A percentile compares a stretch with the other conserved stretches of the same genome.
Conservation (phyloP, 371 early-diverging fungal species). For the Syncephalastrum contaminatum region DNA sequence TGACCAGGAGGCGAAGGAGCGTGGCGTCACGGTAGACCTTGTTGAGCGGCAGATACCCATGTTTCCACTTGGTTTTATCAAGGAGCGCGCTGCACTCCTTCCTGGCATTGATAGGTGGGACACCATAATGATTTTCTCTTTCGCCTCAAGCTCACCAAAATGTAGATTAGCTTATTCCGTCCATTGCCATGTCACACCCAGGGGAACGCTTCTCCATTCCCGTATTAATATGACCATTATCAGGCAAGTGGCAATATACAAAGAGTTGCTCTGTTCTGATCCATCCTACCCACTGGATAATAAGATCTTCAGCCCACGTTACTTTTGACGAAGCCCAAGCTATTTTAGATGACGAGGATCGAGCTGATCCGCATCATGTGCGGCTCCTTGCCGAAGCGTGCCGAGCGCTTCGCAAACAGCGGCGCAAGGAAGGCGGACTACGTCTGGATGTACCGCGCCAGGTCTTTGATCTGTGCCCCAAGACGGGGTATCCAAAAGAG, state of each 20-base stretch:
- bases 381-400: slow-evolving; percentile 6
- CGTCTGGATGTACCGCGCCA: slow-evolving; percentile 7
- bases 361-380: too few relatives aligned
- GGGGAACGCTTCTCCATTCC: slow-evolving; percentile 50
- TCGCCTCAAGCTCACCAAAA: background rate
- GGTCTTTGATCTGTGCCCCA: slow-evolving; percentile 19
- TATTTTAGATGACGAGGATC: too few relatives aligned
- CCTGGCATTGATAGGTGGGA: slow-evolving; percentile 63
- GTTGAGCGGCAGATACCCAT: slow-evolving; percentile 82
- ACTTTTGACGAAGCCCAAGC: too few relatives aligned
- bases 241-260: slow-evolving; percentile 54
- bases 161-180: slow-evolving; percentile 42
- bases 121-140: slow-evolving; percentile 28
- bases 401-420: slow-evolving; percentile 14
- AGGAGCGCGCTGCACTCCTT: slow-evolving; percentile 71
- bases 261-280: too few relatives aligned
- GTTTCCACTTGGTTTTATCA: slow-evolving; percentile 78
- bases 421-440: slow-evolving; percentile 15
- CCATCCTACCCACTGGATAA: too few relatives aligned
- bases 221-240: slow-evolving; percentile 68
- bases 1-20: slow-evolving; percentile 75
- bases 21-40: slow-evolving; percentile 82
- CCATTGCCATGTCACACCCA: slow-evolving; percentile 62
- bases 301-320: too few relatives aligned
- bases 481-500: slow-evolving; percentile 27